phyloP scores from a whole-genome alignment of 352 stramenopile species.

The Globisporangium emineosum region DNA sequence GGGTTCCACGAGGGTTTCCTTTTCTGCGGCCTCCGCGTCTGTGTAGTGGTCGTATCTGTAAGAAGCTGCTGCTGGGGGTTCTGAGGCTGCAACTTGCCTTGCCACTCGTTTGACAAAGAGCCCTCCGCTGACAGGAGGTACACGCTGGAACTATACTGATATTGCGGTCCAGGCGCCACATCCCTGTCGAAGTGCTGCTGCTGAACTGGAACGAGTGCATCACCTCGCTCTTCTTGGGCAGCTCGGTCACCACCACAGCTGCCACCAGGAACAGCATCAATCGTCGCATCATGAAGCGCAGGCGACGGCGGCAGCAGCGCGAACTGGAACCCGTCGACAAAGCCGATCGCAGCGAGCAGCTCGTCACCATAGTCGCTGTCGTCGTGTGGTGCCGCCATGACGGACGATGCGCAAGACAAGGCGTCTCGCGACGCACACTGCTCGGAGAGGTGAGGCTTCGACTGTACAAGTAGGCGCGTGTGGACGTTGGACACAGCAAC shows the following conservation, averaged over 20 bases:
- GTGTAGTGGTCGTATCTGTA: too few species aligned
- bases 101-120: background rate
- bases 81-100: too few species aligned
- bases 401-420: background rate
- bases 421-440: too few species aligned
- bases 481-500: background rate
- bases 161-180: too few species aligned
- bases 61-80: too few species aligned
- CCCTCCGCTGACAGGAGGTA: background rate
- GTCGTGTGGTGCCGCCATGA: background rate
- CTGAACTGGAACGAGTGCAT: too few species aligned
- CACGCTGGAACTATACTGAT: too few species aligned
- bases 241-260: too few species aligned
- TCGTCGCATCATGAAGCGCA: background rate
- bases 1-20: slow-evolving; percentile 2
- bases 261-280: too few species aligned
- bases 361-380: background rate
- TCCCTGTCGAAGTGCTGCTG: too few species aligned
- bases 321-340: background rate
- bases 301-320: background rate
- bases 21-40: background rate
- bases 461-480: too few species aligned
- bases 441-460: background rate
- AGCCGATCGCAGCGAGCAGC: slow-evolving; percentile 6
- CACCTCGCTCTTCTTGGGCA: too few species aligned